Evolutionary conservation across 1,139 yeast species (phyloP), one percentile per base, ranked within the genome.

Genomic region (Blastobotrys buckinghamii): DNA sequence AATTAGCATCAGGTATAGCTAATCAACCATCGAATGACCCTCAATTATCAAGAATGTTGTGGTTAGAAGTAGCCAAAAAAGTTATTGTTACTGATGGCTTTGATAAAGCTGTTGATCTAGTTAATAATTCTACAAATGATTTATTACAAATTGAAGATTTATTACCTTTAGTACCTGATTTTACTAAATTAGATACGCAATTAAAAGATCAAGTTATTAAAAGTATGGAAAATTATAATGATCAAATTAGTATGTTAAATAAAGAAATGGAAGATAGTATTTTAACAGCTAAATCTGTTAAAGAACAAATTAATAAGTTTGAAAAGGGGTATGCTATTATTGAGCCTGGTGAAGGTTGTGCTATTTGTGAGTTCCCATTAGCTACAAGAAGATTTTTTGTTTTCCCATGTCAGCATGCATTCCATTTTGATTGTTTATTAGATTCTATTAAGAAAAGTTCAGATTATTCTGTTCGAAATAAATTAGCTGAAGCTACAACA

Each of bases 381-480:
- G 76, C 88, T 2, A 77, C 82, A 4, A 78, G 90, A 50, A 82
- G 83, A 59, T 90, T 89, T 60, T 75, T 84, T 45, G 80, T 84
- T 10, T 92, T 89, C 62, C 96, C 97, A 0, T 92, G 98, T 62
- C 84, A 79, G 53, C 98, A 92, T 66, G 81, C 87, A 7, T 85
- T 86, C 69, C 98, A 94, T 63, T 82, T 83, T 50, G 96, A 89
- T 60, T 94, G 98, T 67, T 67, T 89, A 26, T 77, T 85, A 5
- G 77, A 79, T 50, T 70, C 70, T 35, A 76, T 84, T 38, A 64
- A 83, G 48, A 72, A 75, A 48, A 81, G 84, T 10, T 80, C 82
- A 34, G 88, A 88, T 59, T 84, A 82, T 61, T 75, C 79, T 44
- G 74, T 83, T 52, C 82, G 82, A 59, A 81, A 79, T 60, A 72